Percentiles rank a stretch among this genome's conserved stretches.
Evolutionary conservation across 2,329 filamentous ascomycete genomes (phyloP).

Genomic region (Colletotrichum theobromicola): DNA sequence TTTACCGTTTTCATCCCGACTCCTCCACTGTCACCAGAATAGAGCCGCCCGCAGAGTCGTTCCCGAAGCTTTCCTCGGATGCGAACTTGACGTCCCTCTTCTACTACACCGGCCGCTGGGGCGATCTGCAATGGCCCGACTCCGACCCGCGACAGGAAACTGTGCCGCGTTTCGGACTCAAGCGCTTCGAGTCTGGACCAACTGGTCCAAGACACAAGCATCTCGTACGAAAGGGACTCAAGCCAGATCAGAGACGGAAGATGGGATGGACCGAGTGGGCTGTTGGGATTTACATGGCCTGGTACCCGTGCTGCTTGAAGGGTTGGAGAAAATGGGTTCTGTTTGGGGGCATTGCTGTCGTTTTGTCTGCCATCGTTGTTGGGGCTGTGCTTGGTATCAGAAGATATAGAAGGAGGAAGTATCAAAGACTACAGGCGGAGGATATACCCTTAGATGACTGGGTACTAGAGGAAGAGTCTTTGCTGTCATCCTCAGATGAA

Average conservation of each 20-base stretch:
- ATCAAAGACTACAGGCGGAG: conserved; percentile 25
- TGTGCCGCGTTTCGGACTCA: conserved; percentile 34
- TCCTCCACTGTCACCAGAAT: conserved; percentile 27
- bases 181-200: conserved; percentile 35
- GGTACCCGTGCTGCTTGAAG: conserved; percentile 38
- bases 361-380: background rate
- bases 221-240: conserved; percentile 35
- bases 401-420: conserved; percentile 18
- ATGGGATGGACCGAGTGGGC: conserved; percentile 33
- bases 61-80: background rate
- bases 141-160: conserved; percentile 35
- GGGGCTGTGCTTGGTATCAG: conserved; percentile 3
- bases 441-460: conserved; percentile 42
- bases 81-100: conserved; percentile 37
- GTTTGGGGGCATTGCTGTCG: conserved; percentile 15
- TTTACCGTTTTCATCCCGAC: conserved; percentile 35
- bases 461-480: background rate
- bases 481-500: conserved; percentile 7
- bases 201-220: conserved; percentile 36
- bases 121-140: conserved; percentile 34
- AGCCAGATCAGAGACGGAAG: conserved; percentile 28
- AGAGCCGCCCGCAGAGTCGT: background rate
- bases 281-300: conserved; percentile 29
- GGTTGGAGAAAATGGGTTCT: conserved; percentile 38
- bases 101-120: conserved; percentile 38